Base-by-base conservation (phyloP, 1,284 basidiomycete species). In the Fistulinella staudtii region DNA sequence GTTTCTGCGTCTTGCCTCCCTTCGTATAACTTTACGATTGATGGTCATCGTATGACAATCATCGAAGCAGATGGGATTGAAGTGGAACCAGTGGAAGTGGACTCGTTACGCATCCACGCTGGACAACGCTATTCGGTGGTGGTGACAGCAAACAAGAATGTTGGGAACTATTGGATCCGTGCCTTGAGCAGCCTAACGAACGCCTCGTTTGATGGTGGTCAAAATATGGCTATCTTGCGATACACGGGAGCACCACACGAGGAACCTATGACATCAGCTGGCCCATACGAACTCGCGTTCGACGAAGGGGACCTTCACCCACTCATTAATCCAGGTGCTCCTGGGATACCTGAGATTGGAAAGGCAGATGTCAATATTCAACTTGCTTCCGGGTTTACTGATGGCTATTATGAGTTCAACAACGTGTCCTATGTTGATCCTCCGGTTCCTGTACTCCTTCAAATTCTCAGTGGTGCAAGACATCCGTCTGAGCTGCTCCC, bases 41-140 rank as follows among this genome's bases (percentile, higher is more conserved):
- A 71, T 33, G 54, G 55, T 24, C 71, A 73, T 39, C 52, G 48
- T 5, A 53, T 73, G 55, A 70, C 67, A 5, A 55, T 75, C 49
- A 70, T 76, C 50, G 64, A 77, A 55, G 74, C 58, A 0, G 77
- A 79, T 38, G 72, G 76, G 7, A 54, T 59, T 8, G 68, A 65
- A 44, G 61, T 63, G 6, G 27, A 64, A n/a, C 73, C 72, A 3
- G 53, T 70, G 20, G 46, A 50, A 1, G 67, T 74, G 0, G 69
- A 75, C 38, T 63, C 53, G 1, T 51, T 74, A 14, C 50, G 52
- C 6, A 61, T 74, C 13, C 65, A 62, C 35, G 58, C 65, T 38
- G 72, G 65, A 18, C 65, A 69, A 53, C 61, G 57, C 13, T 69
- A 60, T 54, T 66, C 64, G 0, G 47, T 64, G 20, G 50, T 64